Evolutionary conservation across 2,329 filamentous ascomycete species (phyloP).

Genomic region (Coniella lustricola): DNA sequence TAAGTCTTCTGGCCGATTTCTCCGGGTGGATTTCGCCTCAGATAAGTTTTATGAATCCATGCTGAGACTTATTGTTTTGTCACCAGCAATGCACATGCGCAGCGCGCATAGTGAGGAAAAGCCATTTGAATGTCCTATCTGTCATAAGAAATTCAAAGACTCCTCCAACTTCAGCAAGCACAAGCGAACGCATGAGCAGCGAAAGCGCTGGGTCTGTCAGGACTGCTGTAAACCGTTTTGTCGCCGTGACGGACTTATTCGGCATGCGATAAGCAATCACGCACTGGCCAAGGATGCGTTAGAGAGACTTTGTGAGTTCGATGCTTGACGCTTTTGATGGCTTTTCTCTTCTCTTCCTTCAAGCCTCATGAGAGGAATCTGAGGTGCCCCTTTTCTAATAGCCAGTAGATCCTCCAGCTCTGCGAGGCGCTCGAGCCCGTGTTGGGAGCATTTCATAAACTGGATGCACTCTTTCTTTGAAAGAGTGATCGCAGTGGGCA

Average conservation of each 20-base stretch:
- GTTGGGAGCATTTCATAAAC: neutral
- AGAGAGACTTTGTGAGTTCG: neutral
- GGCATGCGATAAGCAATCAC: constrained; percentile 35
- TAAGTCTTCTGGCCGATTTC: neutral
- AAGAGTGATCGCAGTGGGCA: too few species aligned
- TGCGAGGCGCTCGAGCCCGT: neutral
- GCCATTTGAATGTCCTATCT: constrained; percentile 27
- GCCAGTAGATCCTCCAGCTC: neutral
- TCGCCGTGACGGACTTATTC: constrained; percentile 52
- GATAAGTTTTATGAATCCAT: neutral
- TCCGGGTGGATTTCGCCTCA: neutral
- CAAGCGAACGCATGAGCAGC: constrained; percentile 48
- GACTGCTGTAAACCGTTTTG: constrained; percentile 51
- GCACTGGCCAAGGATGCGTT: constrained; percentile 1
- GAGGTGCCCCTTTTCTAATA: neutral
- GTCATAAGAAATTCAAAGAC: constrained; percentile 54
- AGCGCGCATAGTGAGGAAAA: constrained; percentile 52
- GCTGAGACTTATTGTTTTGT: neutral
- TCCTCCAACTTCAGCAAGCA: constrained; percentile 63
- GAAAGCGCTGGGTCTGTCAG: constrained; percentile 5
- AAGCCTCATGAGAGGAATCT: neutral
- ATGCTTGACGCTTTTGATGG: too few species aligned
- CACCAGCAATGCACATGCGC: constrained; percentile 3
- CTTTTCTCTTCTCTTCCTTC: neutral
- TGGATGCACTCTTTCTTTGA: too few species aligned